These are phyloP conservation scores for Colletotrichum eremochloae DNA, from an alignment of 2,329 filamentous ascomycete species.

Conservation along the genomic window DNA sequence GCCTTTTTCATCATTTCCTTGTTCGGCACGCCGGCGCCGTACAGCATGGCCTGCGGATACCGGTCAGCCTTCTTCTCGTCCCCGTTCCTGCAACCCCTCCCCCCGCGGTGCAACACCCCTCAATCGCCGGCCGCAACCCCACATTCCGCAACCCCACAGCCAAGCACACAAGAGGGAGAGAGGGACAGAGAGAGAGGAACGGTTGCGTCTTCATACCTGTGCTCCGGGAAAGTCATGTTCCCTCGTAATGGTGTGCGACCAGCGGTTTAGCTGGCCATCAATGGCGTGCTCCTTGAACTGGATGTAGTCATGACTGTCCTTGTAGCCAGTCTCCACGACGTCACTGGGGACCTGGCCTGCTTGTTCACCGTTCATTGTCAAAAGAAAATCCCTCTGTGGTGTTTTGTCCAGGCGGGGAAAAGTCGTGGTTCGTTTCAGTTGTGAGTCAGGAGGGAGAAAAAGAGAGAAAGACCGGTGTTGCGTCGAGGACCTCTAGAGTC, in stretches of 20 bases:
- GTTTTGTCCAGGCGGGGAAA: not conserved
- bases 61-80: conserved; percentile 17
- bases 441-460: not conserved
- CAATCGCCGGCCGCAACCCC: conserved; percentile 25
- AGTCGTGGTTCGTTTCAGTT: not conserved
- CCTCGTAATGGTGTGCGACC: conserved; percentile 84
- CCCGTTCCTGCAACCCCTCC: not conserved
- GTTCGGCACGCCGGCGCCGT: conserved; percentile 89
- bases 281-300: conserved; percentile 66
- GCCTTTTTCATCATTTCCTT: conserved; percentile 88
- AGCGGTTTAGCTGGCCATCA: conserved; percentile 79
- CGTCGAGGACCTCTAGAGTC: not conserved
- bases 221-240: conserved; percentile 93
- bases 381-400: not conserved
- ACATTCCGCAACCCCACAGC: conserved; percentile 34
- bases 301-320: conserved; percentile 65
- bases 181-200: not conserved
- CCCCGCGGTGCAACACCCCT: conserved; percentile 36
- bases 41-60: conserved; percentile 83
- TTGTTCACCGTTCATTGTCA: conserved; percentile 29
- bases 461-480: not conserved
- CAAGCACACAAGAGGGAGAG: not conserved
- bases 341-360: conserved; percentile 23
- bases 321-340: conserved; percentile 49
- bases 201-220: conserved; percentile 68